Evolutionary conservation across 176 grass and related monocot genomes (phyloP).

Genomic region (Musa acuminata): DNA sequence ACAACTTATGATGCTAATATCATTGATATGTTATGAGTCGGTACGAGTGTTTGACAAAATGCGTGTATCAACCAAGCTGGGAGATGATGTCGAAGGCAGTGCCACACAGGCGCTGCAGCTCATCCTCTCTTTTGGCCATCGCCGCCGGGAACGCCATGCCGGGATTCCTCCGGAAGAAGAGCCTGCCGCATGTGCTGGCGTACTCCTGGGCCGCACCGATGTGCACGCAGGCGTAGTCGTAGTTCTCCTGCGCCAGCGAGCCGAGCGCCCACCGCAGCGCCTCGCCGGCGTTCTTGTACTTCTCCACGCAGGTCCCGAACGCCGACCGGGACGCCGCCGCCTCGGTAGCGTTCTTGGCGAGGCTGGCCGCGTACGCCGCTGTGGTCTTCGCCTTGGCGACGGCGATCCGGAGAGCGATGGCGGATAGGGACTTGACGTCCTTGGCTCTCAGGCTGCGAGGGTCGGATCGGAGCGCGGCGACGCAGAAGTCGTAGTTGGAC

Average conservation of each 20-base stretch:
- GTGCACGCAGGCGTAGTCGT: constrained; percentile 15
- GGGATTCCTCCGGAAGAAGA: not conserved
- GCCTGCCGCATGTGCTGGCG: not conserved
- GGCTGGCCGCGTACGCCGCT: not conserved
- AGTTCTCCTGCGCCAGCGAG: constrained; percentile 8
- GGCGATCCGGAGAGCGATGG: not conserved
- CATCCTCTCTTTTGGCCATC: constrained; percentile 9
- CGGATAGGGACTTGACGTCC: constrained; percentile 7
- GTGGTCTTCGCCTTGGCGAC: not conserved
- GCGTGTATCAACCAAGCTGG: not conserved
- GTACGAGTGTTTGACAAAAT: no score
- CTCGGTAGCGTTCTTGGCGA: not conserved
- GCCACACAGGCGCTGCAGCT: constrained; percentile 2
- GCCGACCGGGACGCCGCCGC: not conserved
- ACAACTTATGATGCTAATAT: no score
- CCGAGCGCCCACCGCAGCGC: constrained; percentile 9
- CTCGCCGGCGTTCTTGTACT: constrained; percentile 15
- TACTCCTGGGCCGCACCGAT: constrained; percentile 14
- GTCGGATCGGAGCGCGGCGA: constrained; percentile 8
- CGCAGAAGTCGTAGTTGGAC: constrained; percentile 12
- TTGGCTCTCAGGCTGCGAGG: constrained; percentile 8
- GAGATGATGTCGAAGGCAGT: constrained; percentile 10
- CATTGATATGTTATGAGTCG: no score
- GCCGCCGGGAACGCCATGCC: not conserved
- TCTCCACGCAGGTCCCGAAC: constrained; percentile 2